Percentiles rank a stretch among this genome's conserved stretches.
Evolutionary conservation across 116 monocot genomes (phyloP).

Genomic region (Zostera marina): DNA sequence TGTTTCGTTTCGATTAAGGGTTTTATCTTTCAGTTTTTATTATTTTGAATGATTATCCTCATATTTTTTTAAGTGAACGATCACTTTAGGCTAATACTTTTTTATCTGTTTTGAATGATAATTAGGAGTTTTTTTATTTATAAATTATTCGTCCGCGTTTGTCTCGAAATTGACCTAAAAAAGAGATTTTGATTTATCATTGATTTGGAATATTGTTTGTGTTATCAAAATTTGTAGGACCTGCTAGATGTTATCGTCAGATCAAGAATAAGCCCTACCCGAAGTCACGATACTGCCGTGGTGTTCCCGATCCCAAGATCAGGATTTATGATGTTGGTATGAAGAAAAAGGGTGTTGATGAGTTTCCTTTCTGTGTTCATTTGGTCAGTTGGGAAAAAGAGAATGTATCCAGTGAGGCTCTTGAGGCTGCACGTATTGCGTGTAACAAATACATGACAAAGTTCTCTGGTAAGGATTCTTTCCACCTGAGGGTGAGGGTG

Average conservation of each 20-base stretch:
- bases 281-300: constrained; percentile 60
- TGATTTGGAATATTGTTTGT: not conserved
- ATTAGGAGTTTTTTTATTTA: too few relatives aligned
- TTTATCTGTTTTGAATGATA: too few relatives aligned
- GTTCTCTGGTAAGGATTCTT: constrained; percentile 54
- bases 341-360: constrained; percentile 46
- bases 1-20: too few relatives aligned
- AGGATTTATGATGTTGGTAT: constrained; percentile 54
- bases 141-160: too few relatives aligned
- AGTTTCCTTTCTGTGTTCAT: constrained; percentile 50
- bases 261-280: constrained; percentile 71
- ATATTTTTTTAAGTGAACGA: too few relatives aligned
- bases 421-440: constrained; percentile 60
- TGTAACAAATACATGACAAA: constrained; percentile 71
- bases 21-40: too few relatives aligned
- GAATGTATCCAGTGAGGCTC: constrained; percentile 56
- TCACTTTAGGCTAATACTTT: too few relatives aligned
- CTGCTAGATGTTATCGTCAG: constrained; percentile 49
- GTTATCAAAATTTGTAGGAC: constrained; percentile 5
- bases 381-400: constrained; percentile 69
- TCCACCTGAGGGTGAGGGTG: constrained; percentile 44
- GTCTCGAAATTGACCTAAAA: too few relatives aligned
- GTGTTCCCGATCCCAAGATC: constrained; percentile 52
- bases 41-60: too few relatives aligned
- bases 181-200: constrained; percentile 1